Evolutionary conservation across 2,329 filamentous ascomycete species (phyloP), one percentile per base, ranked within the genome.

Genomic region (Phaeosphaeria sp.): DNA sequence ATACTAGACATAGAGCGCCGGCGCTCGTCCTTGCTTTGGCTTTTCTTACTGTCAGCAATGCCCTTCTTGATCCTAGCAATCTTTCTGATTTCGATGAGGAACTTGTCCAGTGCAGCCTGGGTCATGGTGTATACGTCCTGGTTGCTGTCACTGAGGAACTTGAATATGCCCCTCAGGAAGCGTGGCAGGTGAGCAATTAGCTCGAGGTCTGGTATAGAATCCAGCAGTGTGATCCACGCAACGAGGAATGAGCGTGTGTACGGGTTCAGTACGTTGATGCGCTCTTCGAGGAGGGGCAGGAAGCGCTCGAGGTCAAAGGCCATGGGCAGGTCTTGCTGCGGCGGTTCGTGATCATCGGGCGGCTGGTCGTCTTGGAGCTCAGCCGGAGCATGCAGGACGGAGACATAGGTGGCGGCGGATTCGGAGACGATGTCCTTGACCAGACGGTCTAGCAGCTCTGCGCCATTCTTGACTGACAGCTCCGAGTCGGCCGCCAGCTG

Each of bases 351-450:
- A 1, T 66, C 67, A 9, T 69, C 62, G 18, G 57, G 54, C 13
- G 58, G 57, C 6, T 58, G 55, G 47, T 83, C 81, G 61, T 82
- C 82, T 10, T 81, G 77, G 7, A 81, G 76, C 46, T 86, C 84
- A 46, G 84, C 80, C 1, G 85, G 79, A 33, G 84, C 81, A 63
- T 96, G 90, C 22, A 99, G 81, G 10, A 97, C 86, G 0, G 95
- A 98, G 6, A 98, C 89, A 75, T 99, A 99, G 4, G 93, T 95
- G 44, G 94, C 91, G 15, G 94, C 93, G 6, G 93, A 97, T 78
- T 98, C 94, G 2, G 93, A 91, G 3, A 98, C 93, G 60, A 98
- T 97, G 70, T 98, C 93, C 78, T 97, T 97, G 72, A 99, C 89
- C 48, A 99, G 84, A 27, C 95, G 90, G 78, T 99, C 95, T 9